Evolutionary conservation across 192 early-diverging fungal species (phyloP).

Genomic region (Anaeromyces robustus): DNA sequence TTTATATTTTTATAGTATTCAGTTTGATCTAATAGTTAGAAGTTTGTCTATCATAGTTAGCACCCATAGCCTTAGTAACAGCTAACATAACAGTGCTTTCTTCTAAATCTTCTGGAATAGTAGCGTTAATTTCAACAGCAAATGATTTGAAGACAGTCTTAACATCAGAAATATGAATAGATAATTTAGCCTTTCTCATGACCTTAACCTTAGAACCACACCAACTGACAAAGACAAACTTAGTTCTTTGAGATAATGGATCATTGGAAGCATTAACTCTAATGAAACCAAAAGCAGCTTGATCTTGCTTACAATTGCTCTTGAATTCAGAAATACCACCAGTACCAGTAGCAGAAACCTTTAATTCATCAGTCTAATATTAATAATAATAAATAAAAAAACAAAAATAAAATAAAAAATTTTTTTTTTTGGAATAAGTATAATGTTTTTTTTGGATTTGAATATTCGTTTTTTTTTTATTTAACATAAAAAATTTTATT

Average conservation of each 20-base stretch:
- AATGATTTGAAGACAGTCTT: conserved; percentile 50
- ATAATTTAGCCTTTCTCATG: conserved; percentile 65
- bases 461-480: no score
- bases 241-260: conserved; percentile 37
- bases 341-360: conserved; percentile 15
- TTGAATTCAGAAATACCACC: conserved; percentile 51
- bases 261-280: conserved; percentile 46
- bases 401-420: conserved; percentile 20
- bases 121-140: conserved; percentile 57
- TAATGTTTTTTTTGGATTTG: not conserved
- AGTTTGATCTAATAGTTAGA: conserved; percentile 1
- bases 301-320: conserved; percentile 33
- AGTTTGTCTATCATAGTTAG: conserved; percentile 16
- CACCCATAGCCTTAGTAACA: conserved; percentile 48
- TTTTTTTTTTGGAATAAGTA: conserved; percentile 22
- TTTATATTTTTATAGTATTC: no score
- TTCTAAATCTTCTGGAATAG: conserved; percentile 34
- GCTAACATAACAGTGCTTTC: conserved; percentile 37
- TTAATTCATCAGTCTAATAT: conserved; percentile 17
- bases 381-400: not conserved
- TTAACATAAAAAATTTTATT: no score
- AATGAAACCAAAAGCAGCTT: conserved; percentile 68
- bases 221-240: conserved; percentile 51
- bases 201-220: conserved; percentile 51
- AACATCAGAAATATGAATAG: conserved; percentile 63